A percentile compares a stretch with the other conserved stretches of the same genome.
phyloP scores from a whole-genome alignment of 83 land plant genomes.

The Diphasiastrum complanatum region DNA sequence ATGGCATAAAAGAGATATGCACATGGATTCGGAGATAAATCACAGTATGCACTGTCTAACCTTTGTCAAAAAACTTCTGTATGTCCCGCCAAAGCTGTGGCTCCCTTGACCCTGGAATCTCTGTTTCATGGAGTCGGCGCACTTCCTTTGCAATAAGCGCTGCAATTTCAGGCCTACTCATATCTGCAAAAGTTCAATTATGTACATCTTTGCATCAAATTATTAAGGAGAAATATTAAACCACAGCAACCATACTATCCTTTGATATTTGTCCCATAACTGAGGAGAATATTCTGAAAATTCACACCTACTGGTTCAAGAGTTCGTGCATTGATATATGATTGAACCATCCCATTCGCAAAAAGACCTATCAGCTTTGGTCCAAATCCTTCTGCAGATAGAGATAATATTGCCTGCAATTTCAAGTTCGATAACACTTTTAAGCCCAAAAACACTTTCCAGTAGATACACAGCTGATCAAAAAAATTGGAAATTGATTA shows the following conservation, averaged over 20 bases:
- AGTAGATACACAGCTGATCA: too few relatives aligned
- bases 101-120: conserved; percentile 83
- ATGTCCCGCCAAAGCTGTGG: conserved; percentile 90
- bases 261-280: too few relatives aligned
- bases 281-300: background rate
- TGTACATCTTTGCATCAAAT: conserved; percentile 4
- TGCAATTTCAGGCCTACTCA: conserved; percentile 64
- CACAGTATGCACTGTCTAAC: too few relatives aligned
- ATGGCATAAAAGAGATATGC: too few relatives aligned
- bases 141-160: conserved; percentile 79
- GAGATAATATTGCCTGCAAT: conserved; percentile 50
- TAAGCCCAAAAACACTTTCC: too few relatives aligned
- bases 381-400: conserved; percentile 95
- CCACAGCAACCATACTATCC: too few relatives aligned
- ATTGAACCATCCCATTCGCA: conserved; percentile 96
- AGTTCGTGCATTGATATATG: conserved; percentile 78
- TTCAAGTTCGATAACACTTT: too few relatives aligned
- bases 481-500: too few relatives aligned
- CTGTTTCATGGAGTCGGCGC: conserved; percentile 59
- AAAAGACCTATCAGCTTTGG: conserved; percentile 84
- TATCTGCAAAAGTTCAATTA: conserved; percentile 42
- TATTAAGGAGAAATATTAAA: background rate
- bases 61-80: conserved; percentile 63
- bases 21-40: too few relatives aligned
- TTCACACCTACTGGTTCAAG: conserved; percentile 57